Evolutionary conservation across 495 filamentous ascomycete species (phyloP).

Genomic region (Hypoxylon perforatum): DNA sequence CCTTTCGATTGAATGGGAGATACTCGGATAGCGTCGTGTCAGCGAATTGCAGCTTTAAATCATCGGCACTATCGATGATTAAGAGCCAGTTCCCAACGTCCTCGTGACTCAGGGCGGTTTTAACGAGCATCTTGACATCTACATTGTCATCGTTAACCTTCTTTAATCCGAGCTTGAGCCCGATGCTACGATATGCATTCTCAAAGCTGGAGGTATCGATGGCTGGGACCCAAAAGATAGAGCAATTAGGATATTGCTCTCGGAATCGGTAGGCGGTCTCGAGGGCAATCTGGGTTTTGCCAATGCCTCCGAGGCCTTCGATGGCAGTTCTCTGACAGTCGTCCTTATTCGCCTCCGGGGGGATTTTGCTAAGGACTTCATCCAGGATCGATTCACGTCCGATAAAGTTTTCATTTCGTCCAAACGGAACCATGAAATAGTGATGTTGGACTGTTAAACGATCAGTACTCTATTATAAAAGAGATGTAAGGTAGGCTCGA

Average conservation of each 20-base stretch:
- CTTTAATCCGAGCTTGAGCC: constrained; percentile 42
- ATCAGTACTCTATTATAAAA: too few species aligned
- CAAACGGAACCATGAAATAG: too few species aligned
- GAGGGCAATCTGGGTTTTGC: constrained; percentile 67
- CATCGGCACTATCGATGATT: constrained; percentile 65
- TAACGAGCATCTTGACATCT: constrained; percentile 53
- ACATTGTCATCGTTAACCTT: constrained; percentile 48
- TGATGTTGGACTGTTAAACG: too few species aligned
- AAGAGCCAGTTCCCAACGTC: constrained; percentile 58
- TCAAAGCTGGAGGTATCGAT: constrained; percentile 51
- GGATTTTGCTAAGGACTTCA: too few species aligned
- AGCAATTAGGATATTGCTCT: constrained; percentile 47
- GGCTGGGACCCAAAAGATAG: constrained; percentile 62
- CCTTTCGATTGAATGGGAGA: constrained; percentile 51
- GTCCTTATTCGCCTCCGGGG: constrained; percentile 19
- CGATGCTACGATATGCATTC: constrained; percentile 57
- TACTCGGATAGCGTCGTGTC: constrained; percentile 27
- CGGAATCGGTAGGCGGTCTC: constrained; percentile 58
- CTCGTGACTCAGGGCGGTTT: constrained; percentile 46
- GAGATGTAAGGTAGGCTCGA: too few species aligned
- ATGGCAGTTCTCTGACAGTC: constrained; percentile 55
- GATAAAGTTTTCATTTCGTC: too few species aligned
- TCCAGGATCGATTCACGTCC: too few species aligned
- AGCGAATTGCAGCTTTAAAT: constrained; percentile 48
- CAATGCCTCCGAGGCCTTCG: constrained; percentile 59